Evolutionary conservation across 148 eudicot species (phyloP).

Genomic region (Diospyros kaki): DNA sequence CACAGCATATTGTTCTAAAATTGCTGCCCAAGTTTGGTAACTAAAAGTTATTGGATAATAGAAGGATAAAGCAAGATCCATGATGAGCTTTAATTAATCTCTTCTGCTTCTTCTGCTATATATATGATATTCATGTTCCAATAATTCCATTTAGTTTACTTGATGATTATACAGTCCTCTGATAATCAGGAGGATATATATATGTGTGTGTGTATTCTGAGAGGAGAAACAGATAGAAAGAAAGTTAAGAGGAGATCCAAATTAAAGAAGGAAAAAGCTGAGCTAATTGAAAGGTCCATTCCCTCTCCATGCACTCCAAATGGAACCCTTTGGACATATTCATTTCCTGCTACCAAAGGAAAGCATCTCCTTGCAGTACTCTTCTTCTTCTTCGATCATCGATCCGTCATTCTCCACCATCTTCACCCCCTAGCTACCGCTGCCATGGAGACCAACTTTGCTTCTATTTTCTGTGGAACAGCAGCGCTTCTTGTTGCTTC

Average conservation of each 20-base stretch:
- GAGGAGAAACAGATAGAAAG: too few relatives aligned
- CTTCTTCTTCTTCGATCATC: conserved; percentile 1
- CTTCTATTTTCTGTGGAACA: background rate
- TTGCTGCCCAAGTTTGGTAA: too few relatives aligned
- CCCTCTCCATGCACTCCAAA: background rate
- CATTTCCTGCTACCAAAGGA: conserved; percentile 21
- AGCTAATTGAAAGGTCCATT: background rate
- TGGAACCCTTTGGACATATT: background rate
- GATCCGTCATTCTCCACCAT: background rate
- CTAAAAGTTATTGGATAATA: too few relatives aligned
- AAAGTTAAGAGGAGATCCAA: background rate
- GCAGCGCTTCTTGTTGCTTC: conserved; percentile 8
- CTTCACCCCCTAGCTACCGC: background rate
- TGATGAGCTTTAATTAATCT: too few relatives aligned
- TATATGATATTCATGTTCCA: too few relatives aligned
- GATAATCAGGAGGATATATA: too few relatives aligned
- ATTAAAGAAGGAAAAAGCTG: background rate
- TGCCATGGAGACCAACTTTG: background rate
- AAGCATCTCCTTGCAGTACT: conserved; percentile 24
- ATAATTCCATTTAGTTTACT: too few relatives aligned
- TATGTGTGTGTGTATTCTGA: too few relatives aligned
- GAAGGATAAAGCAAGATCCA: too few relatives aligned
- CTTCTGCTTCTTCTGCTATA: too few relatives aligned
- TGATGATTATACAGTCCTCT: too few relatives aligned
- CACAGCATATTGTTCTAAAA: too few relatives aligned